Evolutionary conservation across 768 basidiomycete genomes (phyloP).

Genomic region (Xerocomellus chrysenteron): DNA sequence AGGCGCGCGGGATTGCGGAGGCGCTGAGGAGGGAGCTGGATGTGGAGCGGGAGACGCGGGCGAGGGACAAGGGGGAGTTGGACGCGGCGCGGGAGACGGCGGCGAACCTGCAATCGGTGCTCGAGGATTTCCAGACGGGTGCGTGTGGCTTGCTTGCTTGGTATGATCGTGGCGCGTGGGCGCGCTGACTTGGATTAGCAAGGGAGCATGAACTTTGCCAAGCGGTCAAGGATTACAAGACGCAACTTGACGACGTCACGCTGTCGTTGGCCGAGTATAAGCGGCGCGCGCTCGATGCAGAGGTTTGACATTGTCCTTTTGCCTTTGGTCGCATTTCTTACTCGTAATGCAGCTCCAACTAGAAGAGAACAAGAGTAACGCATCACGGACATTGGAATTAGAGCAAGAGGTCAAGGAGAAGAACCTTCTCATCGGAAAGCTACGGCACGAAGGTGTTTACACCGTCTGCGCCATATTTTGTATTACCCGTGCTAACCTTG

Average conservation of each 20-base stretch:
- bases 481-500: conserved; percentile 1
- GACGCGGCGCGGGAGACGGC: conserved; percentile 72
- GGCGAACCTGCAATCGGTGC: conserved; percentile 83
- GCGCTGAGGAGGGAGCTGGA: conserved; percentile 63
- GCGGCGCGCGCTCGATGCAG: conserved; percentile 82
- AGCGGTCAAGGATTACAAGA: conserved; percentile 80
- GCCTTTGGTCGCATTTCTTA: conserved; percentile 1
- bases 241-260: conserved; percentile 66
- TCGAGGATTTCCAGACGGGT: conserved; percentile 96
- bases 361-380: conserved; percentile 68
- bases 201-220: conserved; percentile 89
- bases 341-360: conserved; percentile 56
- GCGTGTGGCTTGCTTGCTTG: conserved; percentile 28
- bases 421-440: conserved; percentile 88
- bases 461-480: conserved; percentile 12
- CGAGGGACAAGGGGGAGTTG: conserved; percentile 54
- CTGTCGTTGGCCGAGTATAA: conserved; percentile 88
- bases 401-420: conserved; percentile 96
- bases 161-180: background rate
- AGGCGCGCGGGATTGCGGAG: conserved; percentile 57
- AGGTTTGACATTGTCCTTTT: conserved; percentile 47
- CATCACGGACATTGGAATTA: conserved; percentile 64
- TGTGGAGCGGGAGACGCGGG: conserved; percentile 57
- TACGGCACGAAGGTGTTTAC: conserved; percentile 85
- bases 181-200: conserved; percentile 43